Percentiles rank a stretch among this genome's conserved stretches.
Evolutionary conservation across 148 eudicot species (phyloP).

Genomic region (Amaranthus cruentus): DNA sequence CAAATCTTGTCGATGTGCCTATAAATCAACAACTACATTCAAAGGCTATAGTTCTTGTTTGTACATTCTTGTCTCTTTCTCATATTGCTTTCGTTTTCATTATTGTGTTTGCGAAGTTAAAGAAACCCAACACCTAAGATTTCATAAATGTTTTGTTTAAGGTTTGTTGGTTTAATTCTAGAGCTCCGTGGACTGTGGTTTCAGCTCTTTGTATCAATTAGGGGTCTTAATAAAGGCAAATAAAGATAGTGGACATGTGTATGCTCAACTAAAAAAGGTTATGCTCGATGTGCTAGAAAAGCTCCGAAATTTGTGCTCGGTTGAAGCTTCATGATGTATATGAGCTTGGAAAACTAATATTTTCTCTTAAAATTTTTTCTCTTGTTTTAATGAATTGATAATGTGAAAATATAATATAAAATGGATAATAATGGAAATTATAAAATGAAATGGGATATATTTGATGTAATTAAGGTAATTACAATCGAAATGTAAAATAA

Average conservation of each 20-base stretch:
- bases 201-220: background rate
- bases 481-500: no score
- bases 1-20: constrained; percentile 43
- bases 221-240: no score
- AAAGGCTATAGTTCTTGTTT: constrained; percentile 90
- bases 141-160: background rate
- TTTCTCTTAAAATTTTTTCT: no score
- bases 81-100: constrained; percentile 4
- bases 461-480: no score
- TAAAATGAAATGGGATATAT: no score
- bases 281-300: background rate
- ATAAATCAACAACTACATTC: constrained; percentile 33
- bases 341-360: no score
- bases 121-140: background rate
- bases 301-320: background rate
- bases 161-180: background rate
- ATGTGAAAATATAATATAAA: no score
- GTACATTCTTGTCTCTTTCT: constrained; percentile 59
- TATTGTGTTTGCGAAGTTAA: background rate
- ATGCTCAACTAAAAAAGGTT: no score
- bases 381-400: no score
- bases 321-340: no score
- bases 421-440: no score
- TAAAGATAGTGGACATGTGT: no score
- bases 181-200: background rate